phyloP scores from a whole-genome alignment of 192 early-diverging fungal genomes.

The Podila clonocystis region DNA sequence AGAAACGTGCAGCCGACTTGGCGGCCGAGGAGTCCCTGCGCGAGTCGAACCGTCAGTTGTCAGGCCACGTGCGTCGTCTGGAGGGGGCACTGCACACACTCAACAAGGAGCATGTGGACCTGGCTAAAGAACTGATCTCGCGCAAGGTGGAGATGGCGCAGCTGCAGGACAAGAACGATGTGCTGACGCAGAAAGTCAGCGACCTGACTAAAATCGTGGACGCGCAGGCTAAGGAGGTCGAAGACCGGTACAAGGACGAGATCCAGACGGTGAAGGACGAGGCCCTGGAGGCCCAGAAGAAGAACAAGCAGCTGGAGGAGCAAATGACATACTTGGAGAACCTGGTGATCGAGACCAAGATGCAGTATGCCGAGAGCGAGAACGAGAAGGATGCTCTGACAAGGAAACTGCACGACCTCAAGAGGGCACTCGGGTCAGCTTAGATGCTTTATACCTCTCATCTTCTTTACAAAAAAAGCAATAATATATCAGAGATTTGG shows the following conservation, averaged over 20 bases:
- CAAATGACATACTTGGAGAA: constrained; percentile 72
- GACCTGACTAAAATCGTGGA: constrained; percentile 72
- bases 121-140: constrained; percentile 73
- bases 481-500: too few relatives aligned
- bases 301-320: constrained; percentile 72
- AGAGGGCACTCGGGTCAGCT: constrained; percentile 62
- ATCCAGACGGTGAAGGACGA: constrained; percentile 84
- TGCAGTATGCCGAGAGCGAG: constrained; percentile 86
- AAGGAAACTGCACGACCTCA: constrained; percentile 74
- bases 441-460: neutral
- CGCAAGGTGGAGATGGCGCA: constrained; percentile 66
- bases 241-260: constrained; percentile 72
- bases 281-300: constrained; percentile 79
- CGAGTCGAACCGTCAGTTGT: constrained; percentile 74
- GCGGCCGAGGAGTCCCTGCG: constrained; percentile 71
- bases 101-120: constrained; percentile 77
- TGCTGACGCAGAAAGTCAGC: constrained; percentile 60
- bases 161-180: constrained; percentile 65
- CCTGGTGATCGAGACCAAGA: constrained; percentile 81
- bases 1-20: constrained; percentile 75
- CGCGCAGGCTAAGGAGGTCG: constrained; percentile 66
- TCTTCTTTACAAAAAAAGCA: neutral
- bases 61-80: constrained; percentile 69
- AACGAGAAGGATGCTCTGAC: constrained; percentile 78
- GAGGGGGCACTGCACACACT: constrained; percentile 74